Conservation (phyloP, 805 yeast species). For the Brettanomyces nanus region DNA sequence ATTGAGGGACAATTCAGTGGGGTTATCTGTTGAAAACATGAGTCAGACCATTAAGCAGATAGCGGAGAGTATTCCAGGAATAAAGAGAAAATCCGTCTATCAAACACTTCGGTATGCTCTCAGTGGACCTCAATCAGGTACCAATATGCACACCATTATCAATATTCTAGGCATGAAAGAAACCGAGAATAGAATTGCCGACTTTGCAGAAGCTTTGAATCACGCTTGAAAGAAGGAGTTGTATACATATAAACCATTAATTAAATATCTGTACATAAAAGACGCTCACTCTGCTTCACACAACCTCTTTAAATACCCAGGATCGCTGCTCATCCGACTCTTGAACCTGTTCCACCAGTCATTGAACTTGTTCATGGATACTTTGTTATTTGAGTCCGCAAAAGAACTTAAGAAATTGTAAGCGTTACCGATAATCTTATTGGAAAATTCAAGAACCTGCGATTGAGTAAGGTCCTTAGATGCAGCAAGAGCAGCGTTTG, state of each 20-base stretch:
- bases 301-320: constrained; percentile 57
- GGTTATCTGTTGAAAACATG: constrained; percentile 7
- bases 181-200: constrained; percentile 20
- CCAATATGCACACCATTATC: constrained; percentile 51
- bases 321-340: constrained; percentile 67
- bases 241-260: no score
- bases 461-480: constrained; percentile 14
- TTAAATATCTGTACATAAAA: no score
- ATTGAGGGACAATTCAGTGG: constrained; percentile 7
- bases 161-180: constrained; percentile 43
- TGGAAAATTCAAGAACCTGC: constrained; percentile 55
- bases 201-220: constrained; percentile 5
- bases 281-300: no score
- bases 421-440: constrained; percentile 84
- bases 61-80: constrained; percentile 5
- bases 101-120: constrained; percentile 59
- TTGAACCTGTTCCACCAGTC: constrained; percentile 95
- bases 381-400: constrained; percentile 69
- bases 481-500: constrained; percentile 11
- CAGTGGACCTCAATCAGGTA: constrained; percentile 64
- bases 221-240: neutral
- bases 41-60: constrained; percentile 7
- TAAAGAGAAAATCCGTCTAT: constrained; percentile 38
- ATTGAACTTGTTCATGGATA: constrained; percentile 80
- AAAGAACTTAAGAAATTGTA: constrained; percentile 89